Conservation (phyloP, 495 filamentous ascomycete genomes). For the Oleoguttula mirabilis region DNA sequence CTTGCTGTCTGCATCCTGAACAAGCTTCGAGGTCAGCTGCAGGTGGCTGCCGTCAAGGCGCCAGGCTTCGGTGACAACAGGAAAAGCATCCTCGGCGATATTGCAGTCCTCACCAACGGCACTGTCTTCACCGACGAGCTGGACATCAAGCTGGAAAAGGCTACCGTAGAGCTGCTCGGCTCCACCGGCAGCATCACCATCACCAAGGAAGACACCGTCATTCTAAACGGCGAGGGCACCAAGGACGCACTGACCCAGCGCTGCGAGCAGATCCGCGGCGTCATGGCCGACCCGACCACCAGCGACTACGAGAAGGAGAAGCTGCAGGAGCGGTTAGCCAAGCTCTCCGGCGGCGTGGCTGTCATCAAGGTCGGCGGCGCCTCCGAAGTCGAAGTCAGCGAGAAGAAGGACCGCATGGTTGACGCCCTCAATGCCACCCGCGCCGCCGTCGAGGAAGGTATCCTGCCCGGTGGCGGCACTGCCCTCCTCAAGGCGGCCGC, state of each 20-base stretch:
- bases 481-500: constrained; percentile 92
- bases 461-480: constrained; percentile 95
- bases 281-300: constrained; percentile 83
- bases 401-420: constrained; percentile 99
- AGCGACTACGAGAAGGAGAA: constrained; percentile 99
- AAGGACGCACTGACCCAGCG: constrained; percentile 90
- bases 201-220: constrained; percentile 99
- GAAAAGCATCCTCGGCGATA: constrained; percentile 96
- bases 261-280: constrained; percentile 97
- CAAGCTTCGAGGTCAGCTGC: constrained; percentile 98
- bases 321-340: constrained; percentile 97
- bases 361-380: constrained; percentile 98
- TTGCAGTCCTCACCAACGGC: constrained; percentile 89
- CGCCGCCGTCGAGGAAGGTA: constrained; percentile 96
- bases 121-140: constrained; percentile 97
- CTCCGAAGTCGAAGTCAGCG: constrained; percentile 94
- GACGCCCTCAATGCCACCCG: constrained; percentile 97
- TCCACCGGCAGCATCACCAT: constrained; percentile 97
- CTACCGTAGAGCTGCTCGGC: constrained; percentile 87
- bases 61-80: constrained; percentile 99
- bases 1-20: constrained; percentile 97
- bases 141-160: constrained; percentile 97
- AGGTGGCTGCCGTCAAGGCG: constrained; percentile 97
- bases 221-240: constrained; percentile 92
- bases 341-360: constrained; percentile 97